Percentiles rank a stretch among this genome's conserved stretches.
Conservation (phyloP, 495 filamentous ascomycete species). For the Xanthoparmelia taractica region DNA sequence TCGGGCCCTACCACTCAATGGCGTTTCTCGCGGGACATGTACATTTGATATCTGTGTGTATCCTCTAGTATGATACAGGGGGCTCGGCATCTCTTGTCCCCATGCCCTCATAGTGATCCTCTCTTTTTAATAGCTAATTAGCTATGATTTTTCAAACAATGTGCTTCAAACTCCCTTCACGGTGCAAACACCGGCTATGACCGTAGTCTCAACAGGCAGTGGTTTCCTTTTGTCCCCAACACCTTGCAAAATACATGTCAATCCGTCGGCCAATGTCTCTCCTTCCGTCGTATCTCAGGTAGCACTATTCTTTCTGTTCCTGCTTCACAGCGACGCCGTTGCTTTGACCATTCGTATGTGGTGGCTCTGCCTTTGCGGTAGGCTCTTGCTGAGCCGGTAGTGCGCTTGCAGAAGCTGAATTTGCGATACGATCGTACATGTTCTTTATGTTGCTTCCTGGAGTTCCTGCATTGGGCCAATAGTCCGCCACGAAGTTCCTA, state of each 20-base stretch:
- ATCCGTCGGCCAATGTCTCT: constrained; percentile 8
- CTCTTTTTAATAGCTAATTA: neutral
- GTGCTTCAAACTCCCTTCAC: neutral
- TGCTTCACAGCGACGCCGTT: constrained; percentile 13
- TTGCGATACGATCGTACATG: constrained; percentile 43
- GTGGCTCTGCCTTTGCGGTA: constrained; percentile 7
- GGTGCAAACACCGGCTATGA: constrained; percentile 11
- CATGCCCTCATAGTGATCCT: neutral
- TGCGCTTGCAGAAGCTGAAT: constrained; percentile 7
- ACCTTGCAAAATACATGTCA: constrained; percentile 20
- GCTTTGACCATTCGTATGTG: constrained; percentile 9
- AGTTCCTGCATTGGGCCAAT: constrained; percentile 46
- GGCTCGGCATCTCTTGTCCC: neutral
- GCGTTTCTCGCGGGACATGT: neutral
- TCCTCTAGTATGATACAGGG: neutral
- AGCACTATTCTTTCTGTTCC: neutral
- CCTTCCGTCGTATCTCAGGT: neutral
- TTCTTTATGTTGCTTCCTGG: constrained; percentile 38
- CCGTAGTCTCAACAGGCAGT: neutral
- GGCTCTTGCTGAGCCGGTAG: constrained; percentile 8
- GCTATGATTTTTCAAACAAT: neutral
- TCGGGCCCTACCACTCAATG: too few relatives aligned
- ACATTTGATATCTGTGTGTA: neutral
- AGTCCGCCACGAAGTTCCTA: constrained; percentile 44
- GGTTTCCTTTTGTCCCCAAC: constrained; percentile 15